These are phyloP conservation scores for Phaeophleospora eucalypticola DNA, from an alignment of 2,329 filamentous ascomycete genomes.

Conservation along the genomic window DNA sequence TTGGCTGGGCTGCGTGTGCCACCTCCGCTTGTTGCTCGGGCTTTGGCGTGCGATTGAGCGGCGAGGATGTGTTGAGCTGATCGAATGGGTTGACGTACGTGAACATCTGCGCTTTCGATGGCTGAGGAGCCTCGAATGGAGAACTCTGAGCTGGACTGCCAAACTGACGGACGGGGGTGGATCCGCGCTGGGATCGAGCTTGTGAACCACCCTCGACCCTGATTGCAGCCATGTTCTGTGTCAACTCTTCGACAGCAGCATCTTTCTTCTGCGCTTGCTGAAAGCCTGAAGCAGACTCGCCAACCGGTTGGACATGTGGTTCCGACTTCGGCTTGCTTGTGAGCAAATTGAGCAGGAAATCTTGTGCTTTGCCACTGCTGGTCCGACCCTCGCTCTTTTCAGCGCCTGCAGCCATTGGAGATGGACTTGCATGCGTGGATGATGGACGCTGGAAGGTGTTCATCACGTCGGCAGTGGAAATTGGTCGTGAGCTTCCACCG, in stretches of 20 bases:
- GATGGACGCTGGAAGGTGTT: constrained; percentile 52
- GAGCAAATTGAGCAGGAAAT: constrained; percentile 79
- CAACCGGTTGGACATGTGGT: constrained; percentile 33
- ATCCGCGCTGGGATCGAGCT: constrained; percentile 19
- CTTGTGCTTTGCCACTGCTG: constrained; percentile 49
- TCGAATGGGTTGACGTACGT: constrained; percentile 72
- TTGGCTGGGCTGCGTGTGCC: constrained; percentile 19
- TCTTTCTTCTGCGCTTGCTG: constrained; percentile 13
- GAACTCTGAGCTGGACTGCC: constrained; percentile 26
- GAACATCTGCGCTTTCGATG: constrained; percentile 50
- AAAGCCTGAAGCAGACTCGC: constrained; percentile 21
- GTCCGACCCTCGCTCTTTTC: constrained; percentile 27
- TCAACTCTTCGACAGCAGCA: constrained; percentile 38
- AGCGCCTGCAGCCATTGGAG: constrained; percentile 27
- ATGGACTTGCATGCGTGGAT: constrained; percentile 30
- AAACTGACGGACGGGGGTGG: constrained; percentile 29
- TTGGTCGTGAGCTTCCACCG: constrained; percentile 22
- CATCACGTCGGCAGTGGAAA: constrained; percentile 56
- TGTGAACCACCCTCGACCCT: constrained; percentile 37
- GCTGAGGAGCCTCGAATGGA: constrained; percentile 39
- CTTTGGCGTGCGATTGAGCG: constrained; percentile 55
- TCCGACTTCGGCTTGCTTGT: constrained; percentile 55
- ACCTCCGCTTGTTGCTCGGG: constrained; percentile 29
- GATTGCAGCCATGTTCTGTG: constrained; percentile 44
- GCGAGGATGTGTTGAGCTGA: constrained; percentile 62